These are phyloP conservation scores for Aquilaria yunnanensis DNA, from an alignment of 345 rosid species.

Conservation along the genomic window DNA sequence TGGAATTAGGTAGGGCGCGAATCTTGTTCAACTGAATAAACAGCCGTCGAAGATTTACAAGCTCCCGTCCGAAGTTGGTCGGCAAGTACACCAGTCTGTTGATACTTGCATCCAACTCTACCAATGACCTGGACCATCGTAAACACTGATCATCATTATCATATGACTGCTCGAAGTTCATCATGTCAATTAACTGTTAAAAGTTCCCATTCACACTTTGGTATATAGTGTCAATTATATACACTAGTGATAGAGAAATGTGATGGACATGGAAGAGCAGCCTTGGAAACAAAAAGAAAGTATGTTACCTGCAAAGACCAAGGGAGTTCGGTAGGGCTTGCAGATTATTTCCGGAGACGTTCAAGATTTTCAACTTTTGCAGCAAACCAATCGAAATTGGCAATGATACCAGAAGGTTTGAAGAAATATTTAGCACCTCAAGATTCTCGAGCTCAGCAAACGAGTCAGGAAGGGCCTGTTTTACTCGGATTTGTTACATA, in stretches of 20 bases:
- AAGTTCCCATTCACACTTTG: no score
- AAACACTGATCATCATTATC: not conserved
- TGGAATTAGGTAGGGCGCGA: slow-evolving; percentile 60
- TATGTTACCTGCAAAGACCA: slow-evolving; percentile 48
- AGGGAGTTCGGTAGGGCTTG: slow-evolving; percentile 75
- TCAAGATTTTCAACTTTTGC: slow-evolving; percentile 49
- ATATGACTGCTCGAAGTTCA: not conserved
- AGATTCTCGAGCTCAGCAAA: slow-evolving; percentile 66
- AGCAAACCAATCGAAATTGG: slow-evolving; percentile 81
- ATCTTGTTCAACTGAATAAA: slow-evolving; percentile 69
- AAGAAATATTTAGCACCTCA: slow-evolving; percentile 66
- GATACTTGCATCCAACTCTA: slow-evolving; percentile 79
- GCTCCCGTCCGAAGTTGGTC: slow-evolving; percentile 71
- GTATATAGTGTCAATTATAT: no score
- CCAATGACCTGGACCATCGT: slow-evolving; percentile 42
- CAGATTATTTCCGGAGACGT: slow-evolving; percentile 74
- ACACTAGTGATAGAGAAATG: no score
- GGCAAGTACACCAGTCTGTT: slow-evolving; percentile 73
- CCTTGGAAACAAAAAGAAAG: not conserved
- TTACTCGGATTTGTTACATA: slow-evolving; percentile 4
- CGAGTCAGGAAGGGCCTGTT: slow-evolving; percentile 80
- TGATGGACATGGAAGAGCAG: not conserved
- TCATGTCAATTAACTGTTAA: no score
- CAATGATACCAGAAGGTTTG: slow-evolving; percentile 49
- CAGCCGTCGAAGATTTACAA: slow-evolving; percentile 54